Percentiles rank a stretch among this genome's conserved stretches.
Evolutionary conservation across 768 basidiomycete species (phyloP).

Genomic region (Calocybe cyanea): DNA sequence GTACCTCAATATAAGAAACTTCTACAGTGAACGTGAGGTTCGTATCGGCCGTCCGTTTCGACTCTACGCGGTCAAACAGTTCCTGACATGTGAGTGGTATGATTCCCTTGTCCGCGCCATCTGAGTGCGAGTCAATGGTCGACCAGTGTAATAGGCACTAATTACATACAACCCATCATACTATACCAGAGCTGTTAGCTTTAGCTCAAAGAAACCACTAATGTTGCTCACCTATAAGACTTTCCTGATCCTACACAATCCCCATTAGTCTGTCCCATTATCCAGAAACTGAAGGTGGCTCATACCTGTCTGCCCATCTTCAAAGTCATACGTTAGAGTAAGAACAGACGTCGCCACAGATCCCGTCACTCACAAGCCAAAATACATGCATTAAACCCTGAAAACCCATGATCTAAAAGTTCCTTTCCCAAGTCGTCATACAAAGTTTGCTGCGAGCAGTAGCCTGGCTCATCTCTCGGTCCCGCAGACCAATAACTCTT

Average conservation of each 20-base stretch:
- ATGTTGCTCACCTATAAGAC: constrained; percentile 72
- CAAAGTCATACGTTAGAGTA: constrained; percentile 8
- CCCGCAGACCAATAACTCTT: constrained; percentile 98
- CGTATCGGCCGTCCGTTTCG: constrained; percentile 58
- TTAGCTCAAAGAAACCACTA: not conserved
- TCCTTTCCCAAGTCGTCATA: constrained; percentile 95
- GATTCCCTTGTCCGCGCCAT: constrained; percentile 94
- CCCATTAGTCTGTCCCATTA: constrained; percentile 4
- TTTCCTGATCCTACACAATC: constrained; percentile 72
- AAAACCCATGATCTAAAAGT: constrained; percentile 90
- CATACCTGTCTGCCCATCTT: constrained; percentile 86
- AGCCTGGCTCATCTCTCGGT: constrained; percentile 80
- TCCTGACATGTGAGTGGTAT: constrained; percentile 95
- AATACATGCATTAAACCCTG: constrained; percentile 98
- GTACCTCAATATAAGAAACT: constrained; percentile 95
- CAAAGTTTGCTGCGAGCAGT: constrained; percentile 92
- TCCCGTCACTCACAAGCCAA: constrained; percentile 79
- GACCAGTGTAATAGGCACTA: not conserved
- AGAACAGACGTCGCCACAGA: no score
- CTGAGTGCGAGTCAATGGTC: constrained; percentile 34
- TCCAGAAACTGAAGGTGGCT: not conserved
- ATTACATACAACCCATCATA: constrained; percentile 93
- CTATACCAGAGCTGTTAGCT: constrained; percentile 32
- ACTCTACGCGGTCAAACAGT: constrained; percentile 78
- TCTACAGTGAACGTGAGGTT: constrained; percentile 86